Evolutionary conservation across 2,329 filamentous ascomycete genomes (phyloP), one percentile per base, ranked within the genome.

Genomic region (Venturia asperata): DNA sequence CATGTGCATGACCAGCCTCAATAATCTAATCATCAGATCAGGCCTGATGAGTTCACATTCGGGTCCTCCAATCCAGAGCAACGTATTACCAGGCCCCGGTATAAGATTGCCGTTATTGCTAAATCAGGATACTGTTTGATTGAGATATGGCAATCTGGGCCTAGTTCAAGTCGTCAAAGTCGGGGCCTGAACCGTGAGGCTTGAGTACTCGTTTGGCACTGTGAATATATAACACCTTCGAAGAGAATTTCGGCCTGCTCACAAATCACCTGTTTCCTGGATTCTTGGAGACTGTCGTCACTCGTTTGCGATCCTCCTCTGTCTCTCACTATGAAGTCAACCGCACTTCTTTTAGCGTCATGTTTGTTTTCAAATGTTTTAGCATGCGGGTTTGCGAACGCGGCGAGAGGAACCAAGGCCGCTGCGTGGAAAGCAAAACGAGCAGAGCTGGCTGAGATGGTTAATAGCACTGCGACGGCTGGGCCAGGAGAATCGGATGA

Each of bases 401-500:
- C 6, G 9, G 52, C 52, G 15, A 34, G 30, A 37, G 52, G 30
- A 37, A 10, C 52, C 19, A 37, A 58, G 19, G 30, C 52, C 17
- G 52, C 52, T 37, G 52, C 30, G 9, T 7, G 30, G 52, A 58
- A 58, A 19, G 17, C 52, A 34, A 58, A 58, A 37, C 27, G 52
- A 58, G 15, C 10, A 10, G 27, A 37, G 52, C 52, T 58, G 19
- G 10, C 27, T 17, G 52, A 27, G 13, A 58, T 15, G 3, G 52
- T 58, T 27, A 58, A 58, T 11, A 39, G 30, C 30, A 58, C 52
- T 37, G 30, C 30, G 17, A 11, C 67, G 68, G 68, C 34, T 63
- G 69, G 27, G 30, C 68, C 69, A 17, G 70, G 69, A 39, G 67
- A 72, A 2, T 66, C 73, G 1, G 73, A 72, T 65, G 70, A 74